Percentiles rank a stretch among this genome's conserved stretches.
phyloP scores from a whole-genome alignment of 768 basidiomycete genomes.

The Boletus rex-veris region DNA sequence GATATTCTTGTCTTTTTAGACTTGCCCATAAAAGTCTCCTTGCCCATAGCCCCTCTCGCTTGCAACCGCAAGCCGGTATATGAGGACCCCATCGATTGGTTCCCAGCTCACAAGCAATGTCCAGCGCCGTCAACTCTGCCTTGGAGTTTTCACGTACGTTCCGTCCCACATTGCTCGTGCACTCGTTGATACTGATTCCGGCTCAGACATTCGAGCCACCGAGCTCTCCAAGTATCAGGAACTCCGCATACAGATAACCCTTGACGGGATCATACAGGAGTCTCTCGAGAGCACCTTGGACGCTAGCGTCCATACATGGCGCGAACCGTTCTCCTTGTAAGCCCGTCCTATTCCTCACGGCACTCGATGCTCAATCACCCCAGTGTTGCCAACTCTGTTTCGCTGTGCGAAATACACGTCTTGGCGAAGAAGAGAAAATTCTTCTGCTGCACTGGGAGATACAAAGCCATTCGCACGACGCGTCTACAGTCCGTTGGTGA shows the following conservation, averaged over 20 bases:
- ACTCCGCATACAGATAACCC: constrained; percentile 24
- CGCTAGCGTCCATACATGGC: constrained; percentile 27
- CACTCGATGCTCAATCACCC: constrained; percentile 8
- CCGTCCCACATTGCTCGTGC: background rate
- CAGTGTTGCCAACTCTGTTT: constrained; percentile 19
- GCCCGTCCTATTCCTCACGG: background rate
- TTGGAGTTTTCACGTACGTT: constrained; percentile 27
- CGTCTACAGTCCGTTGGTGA: constrained; percentile 22
- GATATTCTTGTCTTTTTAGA: constrained; percentile 22
- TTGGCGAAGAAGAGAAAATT: constrained; percentile 27
- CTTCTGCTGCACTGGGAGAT: constrained; percentile 26
- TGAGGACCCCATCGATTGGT: constrained; percentile 16
- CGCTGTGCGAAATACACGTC: constrained; percentile 28
- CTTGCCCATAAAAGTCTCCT: constrained; percentile 26
- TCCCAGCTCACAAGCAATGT: constrained; percentile 14
- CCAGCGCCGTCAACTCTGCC: constrained; percentile 12
- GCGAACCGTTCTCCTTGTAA: constrained; percentile 30
- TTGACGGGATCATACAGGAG: constrained; percentile 29
- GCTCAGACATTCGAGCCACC: constrained; percentile 21
- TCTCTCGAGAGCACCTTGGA: constrained; percentile 27
- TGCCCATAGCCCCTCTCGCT: constrained; percentile 34
- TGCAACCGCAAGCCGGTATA: constrained; percentile 23
- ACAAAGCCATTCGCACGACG: constrained; percentile 29
- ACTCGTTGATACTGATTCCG: background rate
- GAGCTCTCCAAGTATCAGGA: constrained; percentile 23